A percentile compares a stretch with the other conserved stretches of the same genome.
phyloP scores from a whole-genome alignment of 768 basidiomycete genomes.

The Gymnopilus junonius region DNA sequence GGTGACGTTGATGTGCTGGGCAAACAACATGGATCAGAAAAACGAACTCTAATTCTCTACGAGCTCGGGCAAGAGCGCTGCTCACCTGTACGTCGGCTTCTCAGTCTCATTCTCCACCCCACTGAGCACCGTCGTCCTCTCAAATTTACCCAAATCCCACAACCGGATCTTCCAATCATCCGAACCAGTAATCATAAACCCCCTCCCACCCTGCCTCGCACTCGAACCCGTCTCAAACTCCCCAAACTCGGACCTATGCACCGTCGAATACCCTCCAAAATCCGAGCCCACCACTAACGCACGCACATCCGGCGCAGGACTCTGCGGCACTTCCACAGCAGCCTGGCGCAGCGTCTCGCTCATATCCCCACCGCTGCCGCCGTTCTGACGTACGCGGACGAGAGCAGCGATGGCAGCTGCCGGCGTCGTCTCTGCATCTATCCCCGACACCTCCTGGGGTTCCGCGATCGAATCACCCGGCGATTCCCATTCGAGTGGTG shows the following conservation, averaged over 20 bases:
- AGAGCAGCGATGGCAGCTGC: constrained; percentile 80
- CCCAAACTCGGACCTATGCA: constrained; percentile 55
- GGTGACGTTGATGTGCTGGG: constrained; percentile 40
- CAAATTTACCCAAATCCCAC: constrained; percentile 82
- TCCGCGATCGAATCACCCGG: constrained; percentile 55
- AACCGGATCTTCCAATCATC: constrained; percentile 87
- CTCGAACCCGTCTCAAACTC: constrained; percentile 47
- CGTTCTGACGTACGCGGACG: constrained; percentile 67
- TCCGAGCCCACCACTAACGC: constrained; percentile 74
- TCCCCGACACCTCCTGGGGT: constrained; percentile 52
- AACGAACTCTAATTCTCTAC: too few relatives aligned
- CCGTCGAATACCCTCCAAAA: constrained; percentile 69
- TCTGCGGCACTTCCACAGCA: constrained; percentile 25
- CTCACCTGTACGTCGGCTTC: constrained; percentile 77
- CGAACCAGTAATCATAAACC: constrained; percentile 87
- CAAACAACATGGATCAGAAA: background rate
- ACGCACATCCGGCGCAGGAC: constrained; percentile 68
- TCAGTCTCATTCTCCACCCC: constrained; percentile 79
- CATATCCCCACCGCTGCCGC: constrained; percentile 15
- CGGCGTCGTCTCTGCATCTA: constrained; percentile 63
- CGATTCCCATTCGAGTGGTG: constrained; percentile 54
- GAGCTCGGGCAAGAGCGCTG: constrained; percentile 4
- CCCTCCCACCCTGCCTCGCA: constrained; percentile 49
- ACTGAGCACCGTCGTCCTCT: constrained; percentile 79
- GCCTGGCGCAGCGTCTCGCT: constrained; percentile 19